These are phyloP conservation scores for Spatholobus suberectus DNA, from an alignment of 306 rosid species.

Conservation along the genomic window DNA sequence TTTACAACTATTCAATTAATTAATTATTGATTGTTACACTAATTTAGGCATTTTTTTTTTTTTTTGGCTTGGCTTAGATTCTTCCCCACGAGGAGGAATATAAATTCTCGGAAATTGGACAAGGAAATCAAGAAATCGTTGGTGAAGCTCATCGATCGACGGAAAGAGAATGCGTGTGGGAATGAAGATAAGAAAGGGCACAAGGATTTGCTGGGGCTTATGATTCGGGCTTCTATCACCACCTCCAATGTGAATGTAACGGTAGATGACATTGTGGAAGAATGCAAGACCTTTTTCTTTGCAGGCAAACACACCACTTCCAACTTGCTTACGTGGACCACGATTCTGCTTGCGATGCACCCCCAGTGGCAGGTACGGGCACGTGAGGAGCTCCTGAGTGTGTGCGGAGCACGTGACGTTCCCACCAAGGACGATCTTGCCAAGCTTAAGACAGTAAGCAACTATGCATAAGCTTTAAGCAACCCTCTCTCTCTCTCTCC, in stretches of 20 bases:
- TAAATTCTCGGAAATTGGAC: conserved; percentile 71
- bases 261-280: conserved; percentile 83
- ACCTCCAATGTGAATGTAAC: conserved; percentile 40
- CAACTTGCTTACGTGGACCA: conserved; percentile 89
- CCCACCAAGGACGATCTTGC: conserved; percentile 70
- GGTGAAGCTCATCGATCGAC: conserved; percentile 57
- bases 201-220: conserved; percentile 74
- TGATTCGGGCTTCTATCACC: conserved; percentile 65
- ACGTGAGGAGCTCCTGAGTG: conserved; percentile 76
- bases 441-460: conserved; percentile 77
- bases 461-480: not conserved
- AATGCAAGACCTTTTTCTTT: conserved; percentile 90
- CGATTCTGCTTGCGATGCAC: conserved; percentile 86
- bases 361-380: conserved; percentile 80
- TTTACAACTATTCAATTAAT: no score
- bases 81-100: conserved; percentile 72
- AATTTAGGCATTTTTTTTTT: not conserved
- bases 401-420: conserved; percentile 80
- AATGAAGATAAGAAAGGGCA: not conserved
- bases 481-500: not conserved
- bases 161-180: conserved; percentile 43
- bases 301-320: conserved; percentile 95
- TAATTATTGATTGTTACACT: not conserved
- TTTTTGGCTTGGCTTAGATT: conserved; percentile 42
- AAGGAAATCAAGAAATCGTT: conserved; percentile 61